phyloP scores from a whole-genome alignment of 148 eudicot genomes.

The Diospyros lotus region DNA sequence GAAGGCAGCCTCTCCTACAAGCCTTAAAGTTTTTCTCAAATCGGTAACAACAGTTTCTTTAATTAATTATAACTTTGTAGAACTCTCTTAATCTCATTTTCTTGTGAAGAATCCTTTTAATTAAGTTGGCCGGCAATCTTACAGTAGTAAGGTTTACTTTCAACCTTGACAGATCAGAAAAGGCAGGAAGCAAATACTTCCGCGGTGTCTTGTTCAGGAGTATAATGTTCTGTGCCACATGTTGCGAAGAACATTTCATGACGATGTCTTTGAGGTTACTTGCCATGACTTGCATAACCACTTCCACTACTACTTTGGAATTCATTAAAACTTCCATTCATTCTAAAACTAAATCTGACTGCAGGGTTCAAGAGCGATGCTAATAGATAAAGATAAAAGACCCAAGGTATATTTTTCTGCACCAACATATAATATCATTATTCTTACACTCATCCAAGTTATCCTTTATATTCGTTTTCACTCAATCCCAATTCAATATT shows the following conservation, averaged over 20 bases:
- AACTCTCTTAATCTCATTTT: background rate
- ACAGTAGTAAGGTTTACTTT: background rate
- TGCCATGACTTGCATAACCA: too few relatives aligned
- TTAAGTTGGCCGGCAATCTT: background rate
- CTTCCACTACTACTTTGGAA: background rate
- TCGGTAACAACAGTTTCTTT: slow-evolving; percentile 6
- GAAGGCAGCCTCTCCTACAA: slow-evolving; percentile 22
- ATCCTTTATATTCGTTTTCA: too few relatives aligned
- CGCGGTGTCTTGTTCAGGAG: slow-evolving; percentile 22
- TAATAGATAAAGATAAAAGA: slow-evolving; percentile 26
- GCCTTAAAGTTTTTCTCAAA: slow-evolving; percentile 22
- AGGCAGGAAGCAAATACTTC: slow-evolving; percentile 24
- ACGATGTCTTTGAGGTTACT: slow-evolving; percentile 24
- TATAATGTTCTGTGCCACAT: slow-evolving; percentile 14
- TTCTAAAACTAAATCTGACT: background rate
- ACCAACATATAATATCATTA: too few relatives aligned
- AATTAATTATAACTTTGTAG: too few relatives aligned
- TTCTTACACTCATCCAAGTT: too few relatives aligned
- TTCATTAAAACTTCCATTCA: background rate
- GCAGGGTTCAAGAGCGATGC: slow-evolving; percentile 35
- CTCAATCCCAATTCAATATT: too few relatives aligned
- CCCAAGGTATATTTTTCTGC: slow-evolving; percentile 20
- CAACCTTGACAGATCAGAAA: slow-evolving; percentile 20
- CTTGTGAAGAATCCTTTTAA: background rate
- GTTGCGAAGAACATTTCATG: slow-evolving; percentile 4